Evolutionary conservation across 305 asterid genomes (phyloP), one percentile per base, ranked within the genome.

Genomic region (Solanum chacoense): DNA sequence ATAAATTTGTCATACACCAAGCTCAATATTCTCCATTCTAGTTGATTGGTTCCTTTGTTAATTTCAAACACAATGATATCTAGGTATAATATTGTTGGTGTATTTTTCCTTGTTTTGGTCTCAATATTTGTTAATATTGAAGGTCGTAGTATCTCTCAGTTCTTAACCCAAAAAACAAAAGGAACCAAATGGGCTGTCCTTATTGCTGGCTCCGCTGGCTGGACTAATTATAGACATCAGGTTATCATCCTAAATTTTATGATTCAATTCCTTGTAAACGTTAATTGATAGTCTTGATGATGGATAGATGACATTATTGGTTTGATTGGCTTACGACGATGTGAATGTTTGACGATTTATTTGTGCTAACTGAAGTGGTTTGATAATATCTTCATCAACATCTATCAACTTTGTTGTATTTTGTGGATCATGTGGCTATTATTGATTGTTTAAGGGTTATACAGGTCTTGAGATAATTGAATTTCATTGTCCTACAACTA

Each of bases 111-210:
- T 80, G 38, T 16, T 26, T 8, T 28, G 28, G 16, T 80, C 37
- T 80, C 71, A 42, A 9, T 80, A 26, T 28, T 11, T 65, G 26
- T 28, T 28, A 80, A 10, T 26, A 80, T 29, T 42, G 71, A 80
- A 80, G 28, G 86, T 42, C 71, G 28, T 28, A 80, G 71, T 80
- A 42, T 42, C 10, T 42, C 71, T 29, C 69, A 9, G 31, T 42
- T 80, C 69, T 80, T 80, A 42, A 26, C 5, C 4, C 93, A 90
- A 29, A 96, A 93, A 85, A 90, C 92, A 12, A 93, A 88, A 3
- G 99, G 98, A 20, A 95, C 95, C 35, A 92, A 93, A 89, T 97
- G 99, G 99, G 99, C 98, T 10, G 94, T 97, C 63, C 95, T 97
- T 8, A 29, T 97, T 63, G 98, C 99, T 77, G 86, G 71, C 28